Evolutionary conservation across 345 rosid species (phyloP).

Genomic region (Populus deltoides): DNA sequence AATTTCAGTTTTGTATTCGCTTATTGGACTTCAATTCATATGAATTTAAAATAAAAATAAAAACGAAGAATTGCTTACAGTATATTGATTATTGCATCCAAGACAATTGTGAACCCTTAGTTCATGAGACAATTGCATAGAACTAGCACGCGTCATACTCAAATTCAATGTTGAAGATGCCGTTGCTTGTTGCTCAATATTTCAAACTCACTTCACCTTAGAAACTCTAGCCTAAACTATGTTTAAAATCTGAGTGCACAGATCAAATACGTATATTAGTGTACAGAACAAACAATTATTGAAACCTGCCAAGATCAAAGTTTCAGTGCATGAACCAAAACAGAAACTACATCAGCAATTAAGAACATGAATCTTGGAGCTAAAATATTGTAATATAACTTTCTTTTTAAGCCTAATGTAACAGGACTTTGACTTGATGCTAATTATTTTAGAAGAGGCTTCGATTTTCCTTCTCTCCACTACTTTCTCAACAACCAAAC

Average conservation of each 20-base stretch:
- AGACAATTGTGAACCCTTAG: conserved; percentile 36
- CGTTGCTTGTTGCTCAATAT: conserved; percentile 4
- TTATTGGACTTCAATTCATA: no score
- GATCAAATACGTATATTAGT: not conserved
- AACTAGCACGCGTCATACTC: conserved; percentile 48
- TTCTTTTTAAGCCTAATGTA: not conserved
- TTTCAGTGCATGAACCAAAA: not conserved
- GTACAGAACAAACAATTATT: not conserved
- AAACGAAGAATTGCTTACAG: conserved; percentile 27
- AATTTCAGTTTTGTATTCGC: not conserved
- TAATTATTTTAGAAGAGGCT: not conserved
- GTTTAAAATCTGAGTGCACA: not conserved
- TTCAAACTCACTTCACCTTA: conserved; percentile 6
- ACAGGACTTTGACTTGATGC: not conserved
- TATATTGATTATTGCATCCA: conserved; percentile 29
- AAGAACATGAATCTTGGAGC: not conserved
- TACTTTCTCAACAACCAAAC: not conserved
- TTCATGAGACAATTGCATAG: conserved; percentile 53
- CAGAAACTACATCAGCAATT: not conserved
- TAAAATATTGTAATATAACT: not conserved
- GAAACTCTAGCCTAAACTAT: not conserved
- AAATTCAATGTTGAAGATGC: conserved; percentile 19
- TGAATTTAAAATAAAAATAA: not conserved
- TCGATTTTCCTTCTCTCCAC: not conserved
- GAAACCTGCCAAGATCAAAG: conserved; percentile 3